These are phyloP conservation scores for Apodospora peruviana DNA, from an alignment of 495 filamentous ascomycete genomes.

Conservation along the genomic window DNA sequence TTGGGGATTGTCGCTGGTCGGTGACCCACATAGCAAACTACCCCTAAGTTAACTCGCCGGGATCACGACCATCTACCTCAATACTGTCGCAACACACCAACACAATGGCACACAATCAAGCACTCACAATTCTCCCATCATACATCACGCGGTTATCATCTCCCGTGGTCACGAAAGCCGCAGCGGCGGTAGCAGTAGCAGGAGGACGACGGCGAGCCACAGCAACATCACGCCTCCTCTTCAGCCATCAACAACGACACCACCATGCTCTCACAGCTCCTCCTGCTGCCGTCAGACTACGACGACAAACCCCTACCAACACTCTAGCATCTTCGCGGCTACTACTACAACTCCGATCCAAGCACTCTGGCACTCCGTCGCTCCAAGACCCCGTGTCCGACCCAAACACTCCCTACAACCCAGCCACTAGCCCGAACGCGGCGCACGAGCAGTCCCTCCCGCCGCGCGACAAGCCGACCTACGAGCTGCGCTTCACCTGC, in stretches of 20 bases:
- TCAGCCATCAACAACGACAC: neutral
- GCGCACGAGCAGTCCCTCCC: neutral
- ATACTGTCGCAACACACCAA: neutral
- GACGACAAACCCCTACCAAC: neutral
- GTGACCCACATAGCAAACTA: no score
- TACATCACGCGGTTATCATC: no score
- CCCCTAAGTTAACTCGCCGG: no score
- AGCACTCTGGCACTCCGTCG: neutral
- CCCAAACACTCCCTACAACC: constrained; percentile 6
- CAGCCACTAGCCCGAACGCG: neutral
- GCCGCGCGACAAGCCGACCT: constrained; percentile 45
- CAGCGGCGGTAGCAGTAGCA: no score
- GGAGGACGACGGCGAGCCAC: no score
- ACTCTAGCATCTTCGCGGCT: neutral
- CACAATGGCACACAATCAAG: neutral
- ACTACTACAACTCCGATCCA: neutral
- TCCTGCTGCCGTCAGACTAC: neutral
- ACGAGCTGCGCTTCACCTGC: constrained; percentile 88
- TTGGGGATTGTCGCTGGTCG: no score
- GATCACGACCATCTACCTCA: neutral
- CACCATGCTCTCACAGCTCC: neutral
- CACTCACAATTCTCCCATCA: neutral
- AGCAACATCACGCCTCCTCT: no score
- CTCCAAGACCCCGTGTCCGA: constrained; percentile 10
- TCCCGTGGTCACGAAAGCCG: no score